phyloP scores from a whole-genome alignment of 495 filamentous ascomycete species.

The Aspergillus steynii region DNA sequence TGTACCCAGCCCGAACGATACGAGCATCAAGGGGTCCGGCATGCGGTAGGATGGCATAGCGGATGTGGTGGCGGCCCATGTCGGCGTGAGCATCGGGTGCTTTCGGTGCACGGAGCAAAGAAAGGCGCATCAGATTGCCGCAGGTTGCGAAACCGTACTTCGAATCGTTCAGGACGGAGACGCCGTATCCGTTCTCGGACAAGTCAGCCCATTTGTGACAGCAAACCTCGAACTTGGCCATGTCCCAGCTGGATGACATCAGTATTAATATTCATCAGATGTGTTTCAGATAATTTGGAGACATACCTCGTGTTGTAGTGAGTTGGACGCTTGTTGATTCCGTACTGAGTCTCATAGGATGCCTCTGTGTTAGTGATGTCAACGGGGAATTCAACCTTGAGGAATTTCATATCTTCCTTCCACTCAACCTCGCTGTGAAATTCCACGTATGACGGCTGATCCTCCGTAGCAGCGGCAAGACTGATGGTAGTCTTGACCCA shows the following conservation, averaged over 20 bases:
- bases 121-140: slow-evolving; percentile 91
- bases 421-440: slow-evolving; percentile 84
- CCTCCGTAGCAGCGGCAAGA: slow-evolving; percentile 64
- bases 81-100: slow-evolving; percentile 95
- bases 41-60: slow-evolving; percentile 92
- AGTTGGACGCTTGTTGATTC: slow-evolving; percentile 82
- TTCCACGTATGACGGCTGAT: slow-evolving; percentile 71
- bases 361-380: slow-evolving; percentile 90
- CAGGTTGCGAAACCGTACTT: slow-evolving; percentile 95
- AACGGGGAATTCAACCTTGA: slow-evolving; percentile 98
- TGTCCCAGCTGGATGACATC: slow-evolving; percentile 71
- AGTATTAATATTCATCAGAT: slow-evolving; percentile 18
- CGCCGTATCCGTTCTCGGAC: slow-evolving; percentile 87
- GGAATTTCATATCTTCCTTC: slow-evolving; percentile 94
- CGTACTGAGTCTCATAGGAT: slow-evolving; percentile 94
- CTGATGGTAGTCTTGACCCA: slow-evolving; percentile 86
- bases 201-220: slow-evolving; percentile 98
- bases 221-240: slow-evolving; percentile 99
- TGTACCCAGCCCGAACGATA: slow-evolving; percentile 79
- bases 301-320: slow-evolving; percentile 85
- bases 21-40: slow-evolving; percentile 63
- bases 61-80: slow-evolving; percentile 88
- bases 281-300: neutral
- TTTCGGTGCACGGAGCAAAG: slow-evolving; percentile 87
- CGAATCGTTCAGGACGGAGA: slow-evolving; percentile 91